Base-by-base conservation (phyloP, 2,329 filamentous ascomycete species). In the Dactylellina haptotyla region DNA sequence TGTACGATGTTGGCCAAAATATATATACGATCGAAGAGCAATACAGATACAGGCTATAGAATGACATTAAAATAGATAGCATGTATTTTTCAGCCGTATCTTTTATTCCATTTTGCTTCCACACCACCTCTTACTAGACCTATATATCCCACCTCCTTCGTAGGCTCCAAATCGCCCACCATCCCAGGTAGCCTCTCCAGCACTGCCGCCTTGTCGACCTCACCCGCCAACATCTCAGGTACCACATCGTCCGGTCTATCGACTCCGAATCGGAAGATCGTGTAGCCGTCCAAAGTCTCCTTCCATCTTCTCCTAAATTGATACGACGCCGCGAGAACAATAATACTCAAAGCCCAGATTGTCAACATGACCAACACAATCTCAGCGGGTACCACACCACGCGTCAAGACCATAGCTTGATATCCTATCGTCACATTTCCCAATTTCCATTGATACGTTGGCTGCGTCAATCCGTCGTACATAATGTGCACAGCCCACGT, bases 211-310 rank as follows among this genome's bases (percentile, higher is more conserved):
- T 59, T 72, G 34, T 72, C 67, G 43, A 72, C 59, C 20, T 72
- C 67, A 12, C 59, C 67, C n/a, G 67, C 67, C 26, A 72, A 41
- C 67, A 59, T 46, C 14, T 65, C 67, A 2, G 67, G 67, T 12
- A 72, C 26, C 18, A 72, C 37, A 56, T 65, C 67, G n/a, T 65
- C 67, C 3, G 67, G 67, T 16, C 67, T 53, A 61, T 72, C 67
- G 5, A 72, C 67, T 4, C 67, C 67, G 18, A 65, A 72, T 16
- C 67, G 51, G n/a, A 72, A 72, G 8, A 72, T 58, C 3, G 59
- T 72, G 37, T 72, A 72, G 20, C 67, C 67, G 26, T 72, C 67
- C 34, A 72, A 41, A 16, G 67, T 72, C 20, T 72, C 67, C n/a
- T 51, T 72, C 59, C 59, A 72, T 12, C 67, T 14, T 16, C 59